These are phyloP conservation scores for Cyclotella baltica DNA, from an alignment of 108 stramenopile species.

Conservation along the genomic window DNA sequence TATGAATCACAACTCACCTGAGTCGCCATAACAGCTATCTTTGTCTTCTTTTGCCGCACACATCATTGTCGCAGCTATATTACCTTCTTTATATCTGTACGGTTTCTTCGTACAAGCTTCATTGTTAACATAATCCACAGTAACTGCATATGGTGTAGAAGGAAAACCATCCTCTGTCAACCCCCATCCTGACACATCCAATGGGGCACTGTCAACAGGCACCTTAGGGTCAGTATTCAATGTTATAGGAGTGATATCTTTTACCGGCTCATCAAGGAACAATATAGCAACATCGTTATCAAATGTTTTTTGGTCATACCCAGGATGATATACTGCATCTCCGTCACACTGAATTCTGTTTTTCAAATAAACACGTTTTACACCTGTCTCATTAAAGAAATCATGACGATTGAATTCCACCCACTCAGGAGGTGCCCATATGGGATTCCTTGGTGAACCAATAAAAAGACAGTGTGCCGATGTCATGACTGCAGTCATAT, in stretches of 20 bases:
- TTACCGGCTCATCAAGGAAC: not conserved
- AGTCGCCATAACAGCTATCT: slow-evolving; percentile 6
- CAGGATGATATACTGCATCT: not conserved
- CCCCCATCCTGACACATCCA: not conserved
- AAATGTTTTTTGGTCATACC: not conserved
- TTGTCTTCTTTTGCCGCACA: not conserved
- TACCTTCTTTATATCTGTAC: not conserved
- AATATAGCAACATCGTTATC: not conserved
- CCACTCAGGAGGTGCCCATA: not conserved
- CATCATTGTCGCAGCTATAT: not conserved
- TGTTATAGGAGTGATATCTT: not conserved
- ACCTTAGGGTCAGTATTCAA: slow-evolving; percentile 5
- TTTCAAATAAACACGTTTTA: not conserved
- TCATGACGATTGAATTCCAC: not conserved
- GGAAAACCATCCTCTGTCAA: not conserved
- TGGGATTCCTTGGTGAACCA: not conserved
- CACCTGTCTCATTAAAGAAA: slow-evolving; percentile 1
- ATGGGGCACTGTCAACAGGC: not conserved
- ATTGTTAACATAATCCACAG: not conserved
- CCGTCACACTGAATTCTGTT: not conserved
- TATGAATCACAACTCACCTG: not conserved
- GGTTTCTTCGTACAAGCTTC: slow-evolving; percentile 5
- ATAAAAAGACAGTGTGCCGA: not conserved
- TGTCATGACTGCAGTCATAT: not conserved
- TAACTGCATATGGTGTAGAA: not conserved